These are phyloP conservation scores for Globomyces pollinis-pini DNA, from an alignment of 192 early-diverging fungal genomes.

Conservation along the genomic window DNA sequence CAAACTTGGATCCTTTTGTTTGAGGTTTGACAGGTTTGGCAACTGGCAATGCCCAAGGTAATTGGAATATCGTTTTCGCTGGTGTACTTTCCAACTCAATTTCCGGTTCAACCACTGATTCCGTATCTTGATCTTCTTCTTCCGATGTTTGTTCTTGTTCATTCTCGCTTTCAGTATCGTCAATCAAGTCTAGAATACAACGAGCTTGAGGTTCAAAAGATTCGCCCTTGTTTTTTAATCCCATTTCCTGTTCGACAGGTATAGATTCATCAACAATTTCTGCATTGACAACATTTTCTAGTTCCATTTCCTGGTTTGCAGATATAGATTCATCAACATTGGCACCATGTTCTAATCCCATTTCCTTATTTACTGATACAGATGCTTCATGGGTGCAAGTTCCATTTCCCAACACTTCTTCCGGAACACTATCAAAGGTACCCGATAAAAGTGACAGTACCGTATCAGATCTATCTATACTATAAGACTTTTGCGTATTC, in stretches of 20 bases:
- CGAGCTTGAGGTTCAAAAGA: no score
- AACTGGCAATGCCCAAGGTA: not conserved
- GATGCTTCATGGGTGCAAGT: no score
- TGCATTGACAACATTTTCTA: not conserved
- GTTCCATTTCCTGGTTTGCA: not conserved
- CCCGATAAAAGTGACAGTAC: no score
- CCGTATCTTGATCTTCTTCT: no score
- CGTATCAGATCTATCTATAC: no score
- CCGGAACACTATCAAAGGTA: no score
- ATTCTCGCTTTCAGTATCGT: not conserved
- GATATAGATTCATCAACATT: not conserved
- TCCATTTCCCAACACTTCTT: no score
- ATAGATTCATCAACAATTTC: not conserved
- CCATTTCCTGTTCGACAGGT: not conserved
- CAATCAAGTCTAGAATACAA: no score
- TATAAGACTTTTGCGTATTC: no score
- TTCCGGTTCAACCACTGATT: not conserved
- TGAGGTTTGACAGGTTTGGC: not conserved
- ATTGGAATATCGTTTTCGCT: not conserved
- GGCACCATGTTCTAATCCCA: no score
- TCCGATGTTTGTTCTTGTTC: not conserved
- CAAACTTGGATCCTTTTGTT: not conserved
- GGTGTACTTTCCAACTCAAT: not conserved
- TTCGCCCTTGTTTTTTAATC: no score
- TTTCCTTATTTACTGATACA: not conserved